A percentile compares a stretch with the other conserved stretches of the same genome.
These are phyloP conservation scores for Bruguiera parviflora DNA, from an alignment of 345 rosid genomes.

Conservation along the genomic window DNA sequence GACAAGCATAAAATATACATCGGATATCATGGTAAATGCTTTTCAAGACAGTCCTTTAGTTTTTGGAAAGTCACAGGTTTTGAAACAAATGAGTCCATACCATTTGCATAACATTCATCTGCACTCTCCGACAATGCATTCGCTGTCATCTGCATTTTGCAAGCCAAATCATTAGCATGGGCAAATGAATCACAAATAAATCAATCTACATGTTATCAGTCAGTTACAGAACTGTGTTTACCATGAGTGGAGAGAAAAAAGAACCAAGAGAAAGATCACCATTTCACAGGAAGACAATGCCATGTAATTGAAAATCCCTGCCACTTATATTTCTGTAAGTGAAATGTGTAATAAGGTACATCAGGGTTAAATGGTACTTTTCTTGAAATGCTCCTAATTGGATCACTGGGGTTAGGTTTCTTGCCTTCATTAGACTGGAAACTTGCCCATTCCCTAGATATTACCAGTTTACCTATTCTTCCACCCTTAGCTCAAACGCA, in stretches of 20 bases:
- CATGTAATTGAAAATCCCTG: no score
- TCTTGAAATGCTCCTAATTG: neutral
- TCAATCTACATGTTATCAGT: no score
- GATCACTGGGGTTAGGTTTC: neutral
- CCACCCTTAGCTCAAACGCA: neutral
- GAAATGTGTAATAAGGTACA: no score
- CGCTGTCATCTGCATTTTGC: slow-evolving; percentile 81
- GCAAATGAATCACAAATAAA: no score
- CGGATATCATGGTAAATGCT: slow-evolving; percentile 43
- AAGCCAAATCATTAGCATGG: neutral
- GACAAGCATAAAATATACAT: slow-evolving; percentile 40
- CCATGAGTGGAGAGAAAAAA: no score
- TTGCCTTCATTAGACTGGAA: neutral
- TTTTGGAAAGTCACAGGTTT: slow-evolving; percentile 87
- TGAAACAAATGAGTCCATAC: slow-evolving; percentile 92
- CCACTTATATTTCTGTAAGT: no score
- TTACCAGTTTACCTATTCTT: neutral
- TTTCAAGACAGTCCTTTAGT: slow-evolving; percentile 64
- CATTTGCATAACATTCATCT: slow-evolving; percentile 84
- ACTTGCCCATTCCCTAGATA: neutral
- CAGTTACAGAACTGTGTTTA: no score
- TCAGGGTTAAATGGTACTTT: no score
- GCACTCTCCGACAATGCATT: slow-evolving; percentile 87
- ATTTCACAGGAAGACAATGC: neutral
- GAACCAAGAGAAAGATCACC: neutral